phyloP scores from a whole-genome alignment of 2,329 filamentous ascomycete species.

The Fusarium nematophilum region DNA sequence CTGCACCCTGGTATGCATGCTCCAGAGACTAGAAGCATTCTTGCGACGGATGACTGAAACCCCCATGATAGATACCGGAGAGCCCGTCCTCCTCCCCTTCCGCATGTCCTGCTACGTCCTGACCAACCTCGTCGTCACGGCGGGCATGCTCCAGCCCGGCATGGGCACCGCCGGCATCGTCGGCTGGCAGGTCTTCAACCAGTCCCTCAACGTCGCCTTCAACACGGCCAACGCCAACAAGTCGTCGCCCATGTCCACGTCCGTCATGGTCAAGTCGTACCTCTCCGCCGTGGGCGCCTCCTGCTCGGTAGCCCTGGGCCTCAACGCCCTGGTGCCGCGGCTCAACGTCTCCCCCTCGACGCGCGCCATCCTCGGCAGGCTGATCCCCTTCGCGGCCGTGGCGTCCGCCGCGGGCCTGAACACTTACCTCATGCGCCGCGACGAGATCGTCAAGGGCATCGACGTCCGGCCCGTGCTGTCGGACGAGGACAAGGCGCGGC shows the following conservation, averaged over 20 bases:
- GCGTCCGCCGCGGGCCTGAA: constrained; percentile 92
- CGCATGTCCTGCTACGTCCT: constrained; percentile 97
- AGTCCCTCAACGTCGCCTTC: constrained; percentile 97
- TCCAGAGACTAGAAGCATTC: no score
- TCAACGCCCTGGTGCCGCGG: constrained; percentile 90
- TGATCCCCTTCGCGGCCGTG: constrained; percentile 96
- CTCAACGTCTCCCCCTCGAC: constrained; percentile 83
- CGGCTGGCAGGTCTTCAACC: constrained; percentile 95
- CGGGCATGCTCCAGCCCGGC: constrained; percentile 94
- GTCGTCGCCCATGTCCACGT: constrained; percentile 85
- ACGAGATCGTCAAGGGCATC: constrained; percentile 93
- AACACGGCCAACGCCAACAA: constrained; percentile 99
- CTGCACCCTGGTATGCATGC: constrained; percentile 82
- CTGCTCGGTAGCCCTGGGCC: constrained; percentile 90
- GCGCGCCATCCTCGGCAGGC: constrained; percentile 80
- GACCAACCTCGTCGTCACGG: constrained; percentile 93
- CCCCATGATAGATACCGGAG: constrained; percentile 79
- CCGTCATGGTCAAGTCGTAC: constrained; percentile 89
- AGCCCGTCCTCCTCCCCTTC: constrained; percentile 92
- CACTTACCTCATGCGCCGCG: constrained; percentile 96
- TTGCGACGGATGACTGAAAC: constrained; percentile 12
- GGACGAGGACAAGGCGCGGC: constrained; percentile 72
- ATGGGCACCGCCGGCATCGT: constrained; percentile 85
- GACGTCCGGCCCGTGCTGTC: constrained; percentile 88
- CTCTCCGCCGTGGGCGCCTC: constrained; percentile 91